Conservation (phyloP, 345 rosid genomes). For the Syzygium oleosum region DNA sequence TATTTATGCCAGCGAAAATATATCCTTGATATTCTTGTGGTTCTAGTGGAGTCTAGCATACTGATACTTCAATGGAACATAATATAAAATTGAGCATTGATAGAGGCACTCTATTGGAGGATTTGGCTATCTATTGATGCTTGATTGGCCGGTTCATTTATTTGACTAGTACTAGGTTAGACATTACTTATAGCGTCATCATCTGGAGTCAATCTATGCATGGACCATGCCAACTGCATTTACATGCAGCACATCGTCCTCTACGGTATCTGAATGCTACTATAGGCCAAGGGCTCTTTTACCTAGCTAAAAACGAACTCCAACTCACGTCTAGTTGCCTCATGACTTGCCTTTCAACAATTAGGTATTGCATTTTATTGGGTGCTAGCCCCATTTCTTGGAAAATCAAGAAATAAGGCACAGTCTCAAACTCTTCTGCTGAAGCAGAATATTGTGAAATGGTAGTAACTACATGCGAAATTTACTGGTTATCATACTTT, state of each 20-base stretch:
- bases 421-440: fast-evolving
- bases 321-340: neutral
- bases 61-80: fast-evolving
- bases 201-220: neutral
- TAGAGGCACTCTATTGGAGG: neutral
- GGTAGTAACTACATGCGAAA: neutral
- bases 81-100: neutral
- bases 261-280: neutral
- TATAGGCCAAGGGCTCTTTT: neutral
- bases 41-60: fast-evolving
- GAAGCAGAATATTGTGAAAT: neutral
- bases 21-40: neutral
- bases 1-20: neutral
- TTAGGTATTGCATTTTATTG: neutral
- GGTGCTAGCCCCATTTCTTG: neutral
- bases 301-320: neutral
- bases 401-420: neutral
- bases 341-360: neutral
- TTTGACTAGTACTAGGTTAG: neutral
- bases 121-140: neutral
- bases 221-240: neutral
- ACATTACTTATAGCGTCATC: neutral
- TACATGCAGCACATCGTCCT: fast-evolving
- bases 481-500: neutral
- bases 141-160: neutral